A percentile compares a stretch with the other conserved stretches of the same genome.
These are phyloP conservation scores for Verticillium nonalfalfae DNA, from an alignment of 2,329 filamentous ascomycete genomes.

Conservation along the genomic window DNA sequence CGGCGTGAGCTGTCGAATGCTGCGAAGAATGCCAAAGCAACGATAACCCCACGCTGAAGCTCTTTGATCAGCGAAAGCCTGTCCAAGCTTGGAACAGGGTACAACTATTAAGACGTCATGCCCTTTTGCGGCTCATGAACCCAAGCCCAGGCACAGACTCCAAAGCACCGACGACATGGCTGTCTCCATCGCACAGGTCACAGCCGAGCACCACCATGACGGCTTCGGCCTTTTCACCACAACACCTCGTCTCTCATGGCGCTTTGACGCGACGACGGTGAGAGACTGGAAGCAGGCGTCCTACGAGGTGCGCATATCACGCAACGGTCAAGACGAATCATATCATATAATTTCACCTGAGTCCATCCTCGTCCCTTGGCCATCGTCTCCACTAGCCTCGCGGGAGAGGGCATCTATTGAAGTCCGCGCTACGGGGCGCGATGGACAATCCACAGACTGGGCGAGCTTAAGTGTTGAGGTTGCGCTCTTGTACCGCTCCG, in stretches of 20 bases:
- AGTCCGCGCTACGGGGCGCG: not conserved
- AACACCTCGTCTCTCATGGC: slow-evolving; percentile 7
- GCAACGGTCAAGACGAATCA: not conserved
- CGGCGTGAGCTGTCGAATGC: not conserved
- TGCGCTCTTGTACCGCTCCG: not conserved
- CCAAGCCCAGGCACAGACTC: not conserved
- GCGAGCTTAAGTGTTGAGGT: slow-evolving; percentile 17
- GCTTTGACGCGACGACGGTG: not conserved
- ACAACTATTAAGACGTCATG: not conserved
- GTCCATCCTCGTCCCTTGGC: slow-evolving; percentile 6
- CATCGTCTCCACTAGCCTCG: slow-evolving; percentile 2
- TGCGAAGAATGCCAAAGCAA: not conserved
- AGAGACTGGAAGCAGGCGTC: slow-evolving; percentile 3
- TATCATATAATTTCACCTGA: slow-evolving; percentile 1
- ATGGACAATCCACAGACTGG: slow-evolving; percentile 2
- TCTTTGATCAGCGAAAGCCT: too few relatives aligned
- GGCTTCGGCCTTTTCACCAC: slow-evolving; percentile 3
- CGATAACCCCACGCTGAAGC: too few relatives aligned
- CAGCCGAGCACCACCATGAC: not conserved
- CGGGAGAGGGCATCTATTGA: slow-evolving; percentile 1
- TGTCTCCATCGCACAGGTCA: not conserved
- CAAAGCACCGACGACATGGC: not conserved
- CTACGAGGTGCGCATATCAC: slow-evolving; percentile 3
- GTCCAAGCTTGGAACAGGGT: too few relatives aligned
- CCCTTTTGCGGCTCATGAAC: not conserved